Evolutionary conservation across 768 basidiomycete species (phyloP).

Genomic region (Rhodotorula sphaerocarpa): DNA sequence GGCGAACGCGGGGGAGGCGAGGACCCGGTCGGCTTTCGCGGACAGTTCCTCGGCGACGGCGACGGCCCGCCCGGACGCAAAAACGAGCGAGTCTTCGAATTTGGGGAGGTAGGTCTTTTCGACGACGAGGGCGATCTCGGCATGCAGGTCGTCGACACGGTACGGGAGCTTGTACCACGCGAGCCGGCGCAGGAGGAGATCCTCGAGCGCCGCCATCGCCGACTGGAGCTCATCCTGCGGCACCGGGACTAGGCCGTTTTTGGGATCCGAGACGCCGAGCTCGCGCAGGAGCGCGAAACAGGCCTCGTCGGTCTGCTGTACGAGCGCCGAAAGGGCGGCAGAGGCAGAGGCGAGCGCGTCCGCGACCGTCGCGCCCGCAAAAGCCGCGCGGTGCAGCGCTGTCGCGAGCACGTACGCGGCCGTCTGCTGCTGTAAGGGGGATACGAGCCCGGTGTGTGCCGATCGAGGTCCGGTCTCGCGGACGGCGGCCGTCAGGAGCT

Average conservation of each 20-base stretch:
- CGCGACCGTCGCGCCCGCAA: constrained; percentile 14
- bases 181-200: constrained; percentile 19
- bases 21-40: constrained; percentile 7
- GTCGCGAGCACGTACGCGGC: constrained; percentile 12
- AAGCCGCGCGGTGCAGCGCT: constrained; percentile 8
- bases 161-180: constrained; percentile 38
- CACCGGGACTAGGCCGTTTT: constrained; percentile 8
- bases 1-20: constrained; percentile 21
- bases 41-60: constrained; percentile 16
- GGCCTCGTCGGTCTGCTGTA: background rate
- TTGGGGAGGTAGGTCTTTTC: constrained; percentile 12
- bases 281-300: background rate
- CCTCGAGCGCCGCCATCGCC: background rate
- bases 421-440: constrained; percentile 8
- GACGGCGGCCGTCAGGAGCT: constrained; percentile 4
- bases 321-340: constrained; percentile 1
- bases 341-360: constrained; percentile 4
- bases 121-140: constrained; percentile 27
- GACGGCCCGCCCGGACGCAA: constrained; percentile 28
- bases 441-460: background rate
- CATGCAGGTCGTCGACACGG: constrained; percentile 35
- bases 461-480: no score
- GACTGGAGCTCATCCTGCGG: constrained; percentile 1
- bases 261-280: constrained; percentile 9
- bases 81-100: constrained; percentile 17